A percentile compares a stretch with the other conserved stretches of the same genome.
These are phyloP conservation scores for Globisporangium apiculatum DNA, from an alignment of 352 stramenopile genomes.

Conservation along the genomic window DNA sequence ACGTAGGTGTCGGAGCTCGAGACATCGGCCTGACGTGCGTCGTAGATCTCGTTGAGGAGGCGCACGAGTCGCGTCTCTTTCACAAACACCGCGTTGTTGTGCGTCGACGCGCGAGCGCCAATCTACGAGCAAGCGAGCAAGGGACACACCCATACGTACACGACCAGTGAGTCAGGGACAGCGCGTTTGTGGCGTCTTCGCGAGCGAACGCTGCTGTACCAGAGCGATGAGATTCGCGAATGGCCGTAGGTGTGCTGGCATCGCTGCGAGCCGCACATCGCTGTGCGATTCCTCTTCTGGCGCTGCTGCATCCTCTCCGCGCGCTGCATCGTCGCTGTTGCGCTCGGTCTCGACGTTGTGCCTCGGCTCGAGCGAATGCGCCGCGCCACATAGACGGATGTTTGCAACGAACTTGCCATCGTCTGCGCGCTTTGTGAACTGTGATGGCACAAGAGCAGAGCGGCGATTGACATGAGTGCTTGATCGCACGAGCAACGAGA, in stretches of 20 bases:
- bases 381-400: conserved; percentile 22
- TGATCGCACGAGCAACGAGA: too few species aligned
- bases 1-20: conserved; percentile 12
- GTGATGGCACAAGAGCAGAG: too few species aligned
- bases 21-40: conserved; percentile 34
- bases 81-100: conserved; percentile 14
- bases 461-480: too few species aligned
- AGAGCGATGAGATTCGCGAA: conserved; percentile 33
- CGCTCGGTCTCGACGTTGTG: neutral
- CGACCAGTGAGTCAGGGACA: too few species aligned
- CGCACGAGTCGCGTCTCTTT: conserved; percentile 42
- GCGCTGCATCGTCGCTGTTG: neutral
- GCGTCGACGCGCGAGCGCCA: neutral
- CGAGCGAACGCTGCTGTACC: conserved; percentile 9
- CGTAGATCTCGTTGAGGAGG: conserved; percentile 70
- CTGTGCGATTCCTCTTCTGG: neutral
- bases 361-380: neutral
- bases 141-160: too few species aligned
- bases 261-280: neutral
- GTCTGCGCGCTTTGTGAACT: conserved; percentile 44
- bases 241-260: conserved; percentile 11
- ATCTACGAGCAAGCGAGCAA: neutral
- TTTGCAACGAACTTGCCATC: conserved; percentile 57
- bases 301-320: neutral
- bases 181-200: too few species aligned